Evolutionary conservation across 225 moss, liverwort and hornwort species (phyloP).

Genomic region (Polytrichum commune): DNA sequence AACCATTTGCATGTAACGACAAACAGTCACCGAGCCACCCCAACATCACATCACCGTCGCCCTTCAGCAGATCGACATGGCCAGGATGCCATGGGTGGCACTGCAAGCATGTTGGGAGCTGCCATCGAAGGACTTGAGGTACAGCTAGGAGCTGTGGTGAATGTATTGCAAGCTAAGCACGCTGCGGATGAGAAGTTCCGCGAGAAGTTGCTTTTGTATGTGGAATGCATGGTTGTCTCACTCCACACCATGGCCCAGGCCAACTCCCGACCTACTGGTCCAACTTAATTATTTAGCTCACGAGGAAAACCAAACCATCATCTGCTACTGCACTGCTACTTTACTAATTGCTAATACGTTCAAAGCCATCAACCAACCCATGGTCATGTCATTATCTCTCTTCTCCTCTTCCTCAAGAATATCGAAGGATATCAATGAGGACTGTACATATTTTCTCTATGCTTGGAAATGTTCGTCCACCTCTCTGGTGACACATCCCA

Average conservation of each 20-base stretch:
- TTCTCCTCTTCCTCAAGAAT: no score
- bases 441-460: no score
- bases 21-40: not conserved
- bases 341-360: no score
- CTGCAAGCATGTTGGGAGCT: not conserved
- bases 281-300: no score
- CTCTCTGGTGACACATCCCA: no score
- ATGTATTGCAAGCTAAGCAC: slow-evolving; percentile 18
- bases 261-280: not conserved
- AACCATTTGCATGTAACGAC: not conserved
- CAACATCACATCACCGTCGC: not conserved
- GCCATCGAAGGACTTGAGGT: slow-evolving; percentile 23
- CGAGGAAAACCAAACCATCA: no score
- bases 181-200: slow-evolving; percentile 9
- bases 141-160: slow-evolving; percentile 26
- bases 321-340: no score
- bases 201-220: slow-evolving; percentile 20
- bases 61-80: not conserved
- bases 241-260: slow-evolving; percentile 22
- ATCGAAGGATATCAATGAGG: no score
- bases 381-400: no score
- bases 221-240: slow-evolving; percentile 18
- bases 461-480: no score
- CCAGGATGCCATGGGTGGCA: not conserved
- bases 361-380: no score